Base-by-base conservation (phyloP, 73 alveolate species). In the Breviolum minutum region DNA sequence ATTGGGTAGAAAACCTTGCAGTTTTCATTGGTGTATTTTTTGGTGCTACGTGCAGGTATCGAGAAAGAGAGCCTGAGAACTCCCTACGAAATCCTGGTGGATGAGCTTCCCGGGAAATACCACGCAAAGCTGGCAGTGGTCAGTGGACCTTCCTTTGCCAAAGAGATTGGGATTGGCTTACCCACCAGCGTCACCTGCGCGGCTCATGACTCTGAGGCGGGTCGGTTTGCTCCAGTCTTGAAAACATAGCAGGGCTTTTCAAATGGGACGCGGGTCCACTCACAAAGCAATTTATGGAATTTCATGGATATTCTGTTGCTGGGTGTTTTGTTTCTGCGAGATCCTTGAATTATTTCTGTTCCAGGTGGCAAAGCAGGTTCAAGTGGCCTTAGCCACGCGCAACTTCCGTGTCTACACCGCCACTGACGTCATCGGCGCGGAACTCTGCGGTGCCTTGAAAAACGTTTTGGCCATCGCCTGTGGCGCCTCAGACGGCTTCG, bases 71-170 rank as follows among this genome's bases (percentile, higher is more conserved):
- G 99, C 95, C 99, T 66, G 64, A 99, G 74, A 63, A 91, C 97
- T 26, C 97, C 97, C 11, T 91, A 91, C 63, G 97, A 91, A 62
- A 91, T 91, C 97, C 22, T 91, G 40, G 97, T 91, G 61, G 99
- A 99, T 68, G 99, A 95, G 94, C 87, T 99, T 27, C 99, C 86
- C 10, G 99, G 99, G 62, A 90, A 96, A 94, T 97, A 97, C 73
- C 99, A 97, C 40, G 99, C 99, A 16, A 97, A 98, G 81, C 87
- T 97, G 85, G 99, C 99, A 40, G 99, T 99, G 88, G 97, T 99
- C 27, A 96, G 99, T 63, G 99, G 99, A 26, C 99, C 99, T 12
- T 96, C 99, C 16, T 99, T 99, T 94, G 99, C 99, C 48, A 95
- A 94, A 77, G 99, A 99, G 89, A 92, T 99, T 61, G 92, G 99